A percentile compares a stretch with the other conserved stretches of the same genome.
Evolutionary conservation across 2,329 filamentous ascomycete species (phyloP).

Genomic region (Aureobasidium namibiae): DNA sequence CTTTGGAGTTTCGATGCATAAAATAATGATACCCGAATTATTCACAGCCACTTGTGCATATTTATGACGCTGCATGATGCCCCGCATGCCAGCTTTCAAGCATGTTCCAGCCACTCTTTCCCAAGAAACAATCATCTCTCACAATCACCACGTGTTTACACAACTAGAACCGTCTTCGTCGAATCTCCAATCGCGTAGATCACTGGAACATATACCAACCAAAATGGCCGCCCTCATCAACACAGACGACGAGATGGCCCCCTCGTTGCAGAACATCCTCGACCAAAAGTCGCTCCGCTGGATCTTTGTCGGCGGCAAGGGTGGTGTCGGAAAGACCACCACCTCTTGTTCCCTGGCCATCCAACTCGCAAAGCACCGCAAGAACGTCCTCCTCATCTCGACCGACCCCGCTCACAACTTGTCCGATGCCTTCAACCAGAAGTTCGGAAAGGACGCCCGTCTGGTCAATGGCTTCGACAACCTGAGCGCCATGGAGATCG

Average conservation of each 20-base stretch:
- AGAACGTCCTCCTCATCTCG: slow-evolving; percentile 93
- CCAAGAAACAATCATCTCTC: background rate
- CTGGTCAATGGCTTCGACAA: slow-evolving; percentile 88
- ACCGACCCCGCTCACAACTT: slow-evolving; percentile 98
- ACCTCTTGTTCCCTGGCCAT: slow-evolving; percentile 97
- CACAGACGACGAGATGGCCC: slow-evolving; percentile 73
- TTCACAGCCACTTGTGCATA: background rate
- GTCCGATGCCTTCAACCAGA: slow-evolving; percentile 94
- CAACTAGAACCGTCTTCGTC: background rate
- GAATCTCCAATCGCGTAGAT: background rate
- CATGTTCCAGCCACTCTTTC: background rate
- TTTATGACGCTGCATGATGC: background rate
- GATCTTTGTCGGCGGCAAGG: slow-evolving; percentile 99
- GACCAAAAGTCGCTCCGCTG: slow-evolving; percentile 93
- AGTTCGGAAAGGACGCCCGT: slow-evolving; percentile 97
- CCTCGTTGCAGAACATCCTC: slow-evolving; percentile 86
- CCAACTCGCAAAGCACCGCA: slow-evolving; percentile 89
- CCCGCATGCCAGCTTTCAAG: slow-evolving; percentile 1
- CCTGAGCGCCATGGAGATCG: slow-evolving; percentile 97
- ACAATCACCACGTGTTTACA: slow-evolving; percentile 1
- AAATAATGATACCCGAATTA: slow-evolving; percentile 6
- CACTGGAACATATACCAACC: background rate
- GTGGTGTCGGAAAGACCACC: slow-evolving; percentile 98
- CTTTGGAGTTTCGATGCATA: slow-evolving; percentile 1
- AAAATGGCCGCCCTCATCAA: slow-evolving; percentile 15